Evolutionary conservation across 2,329 filamentous ascomycete genomes (phyloP), one percentile per base, ranked within the genome.

Genomic region (Neonectria neomacrospora): DNA sequence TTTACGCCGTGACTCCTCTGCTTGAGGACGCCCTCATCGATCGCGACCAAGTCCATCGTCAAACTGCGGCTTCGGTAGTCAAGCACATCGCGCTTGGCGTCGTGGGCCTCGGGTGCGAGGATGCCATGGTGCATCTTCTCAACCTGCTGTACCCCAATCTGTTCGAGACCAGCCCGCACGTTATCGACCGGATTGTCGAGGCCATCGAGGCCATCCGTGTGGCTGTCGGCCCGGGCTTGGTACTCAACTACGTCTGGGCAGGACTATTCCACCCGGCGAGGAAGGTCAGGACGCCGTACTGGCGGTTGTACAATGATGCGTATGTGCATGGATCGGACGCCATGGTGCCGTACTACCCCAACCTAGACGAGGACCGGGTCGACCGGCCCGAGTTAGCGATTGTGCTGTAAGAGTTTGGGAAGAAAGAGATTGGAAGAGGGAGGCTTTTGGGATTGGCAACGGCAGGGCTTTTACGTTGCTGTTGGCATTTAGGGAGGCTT

Each of bases 161-260:
- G 58, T 99, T 98, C 79, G 96, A 99, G 80, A 99, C 96, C 5
- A 96, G 91, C 72, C 96, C 96, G 0, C 96, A 99, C 85, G 96
- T 99, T 73, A 99, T 99, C 73, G 96, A 99, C 80, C 90, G 96
- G 47, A 96, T 99, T 71, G 91, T 99, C 67, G 96, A 99, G 79
- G 96, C 96, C 54, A 96, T 99, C 70, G 96, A 98, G 78, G 96
- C 94, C 41, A 92, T 99, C 66, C 89, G 96, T 51, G 93, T 97
- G 84, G 94, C 95, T 0, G 91, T 98, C 47, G 96, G 96, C 1
- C 93, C 94, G 0, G 96, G 96, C 3, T 83, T 96, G 22, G 93
- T 97, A 37, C 91, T 99, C 86, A 99, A 99, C 81, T 99, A 99
- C 78, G 91, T 98, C 64, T 98, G 94, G 94, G 95, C 96, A 0